Conservation (phyloP, 768 basidiomycete genomes). For the Termitomyces bulborhizus region DNA sequence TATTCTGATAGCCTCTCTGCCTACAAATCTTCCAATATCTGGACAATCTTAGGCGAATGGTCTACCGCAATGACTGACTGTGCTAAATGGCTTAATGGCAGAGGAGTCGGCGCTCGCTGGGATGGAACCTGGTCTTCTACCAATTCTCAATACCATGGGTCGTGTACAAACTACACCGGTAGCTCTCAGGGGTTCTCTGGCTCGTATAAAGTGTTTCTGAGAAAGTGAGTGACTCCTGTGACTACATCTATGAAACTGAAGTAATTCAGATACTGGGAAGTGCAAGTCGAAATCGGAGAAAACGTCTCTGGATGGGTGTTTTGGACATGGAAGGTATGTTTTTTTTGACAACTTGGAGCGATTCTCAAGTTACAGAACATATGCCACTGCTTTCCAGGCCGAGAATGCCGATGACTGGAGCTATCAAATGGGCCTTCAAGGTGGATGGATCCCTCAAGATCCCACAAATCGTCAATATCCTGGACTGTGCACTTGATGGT, state of each 20-base stretch:
- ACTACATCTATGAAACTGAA: background rate
- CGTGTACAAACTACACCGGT: slow-evolving; percentile 61
- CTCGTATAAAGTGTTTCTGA: slow-evolving; percentile 56
- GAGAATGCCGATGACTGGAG: slow-evolving; percentile 75
- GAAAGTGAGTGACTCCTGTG: slow-evolving; percentile 38
- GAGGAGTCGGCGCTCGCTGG: slow-evolving; percentile 65
- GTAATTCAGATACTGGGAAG: slow-evolving; percentile 63
- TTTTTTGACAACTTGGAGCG: background rate
- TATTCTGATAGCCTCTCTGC: slow-evolving; percentile 35
- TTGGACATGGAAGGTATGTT: slow-evolving; percentile 72
- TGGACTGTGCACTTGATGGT: slow-evolving; percentile 42
- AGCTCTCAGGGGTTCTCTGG: slow-evolving; percentile 48
- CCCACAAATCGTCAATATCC: slow-evolving; percentile 63
- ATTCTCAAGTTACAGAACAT: background rate
- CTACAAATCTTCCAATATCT: slow-evolving; percentile 51
- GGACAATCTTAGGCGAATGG: slow-evolving; percentile 81
- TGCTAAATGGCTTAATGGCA: slow-evolving; percentile 74
- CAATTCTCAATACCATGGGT: slow-evolving; percentile 44
- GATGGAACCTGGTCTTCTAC: slow-evolving; percentile 46
- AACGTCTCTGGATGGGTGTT: slow-evolving; percentile 65
- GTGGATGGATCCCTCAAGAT: slow-evolving; percentile 73
- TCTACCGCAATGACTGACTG: slow-evolving; percentile 71
- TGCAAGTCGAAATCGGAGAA: slow-evolving; percentile 72
- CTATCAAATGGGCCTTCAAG: slow-evolving; percentile 65
- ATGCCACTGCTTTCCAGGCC: slow-evolving; percentile 25